Percentiles rank a stretch among this genome's conserved stretches.
Evolutionary conservation across 2,329 filamentous ascomycete genomes (phyloP).

Genomic region (Paecilomyces sp.): DNA sequence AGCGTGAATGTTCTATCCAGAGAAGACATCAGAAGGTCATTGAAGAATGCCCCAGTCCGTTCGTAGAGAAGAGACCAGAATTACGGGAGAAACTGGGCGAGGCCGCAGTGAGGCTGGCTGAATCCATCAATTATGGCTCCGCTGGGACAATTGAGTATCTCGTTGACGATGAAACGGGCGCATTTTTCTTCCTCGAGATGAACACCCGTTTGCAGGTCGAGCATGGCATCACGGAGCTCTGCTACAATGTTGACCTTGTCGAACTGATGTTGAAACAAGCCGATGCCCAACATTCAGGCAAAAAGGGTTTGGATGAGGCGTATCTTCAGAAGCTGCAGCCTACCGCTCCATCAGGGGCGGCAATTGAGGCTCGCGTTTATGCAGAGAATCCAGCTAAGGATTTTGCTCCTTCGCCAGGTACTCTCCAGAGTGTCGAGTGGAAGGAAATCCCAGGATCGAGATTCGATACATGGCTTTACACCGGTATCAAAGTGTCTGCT

Average conservation of each 20-base stretch:
- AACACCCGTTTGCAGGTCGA: constrained; percentile 54
- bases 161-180: constrained; percentile 71
- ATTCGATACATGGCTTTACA: constrained; percentile 58
- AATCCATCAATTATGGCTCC: constrained; percentile 62
- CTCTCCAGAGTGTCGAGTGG: constrained; percentile 52
- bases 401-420: constrained; percentile 54
- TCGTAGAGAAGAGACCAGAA: constrained; percentile 46
- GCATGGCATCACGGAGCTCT: constrained; percentile 52
- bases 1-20: constrained; percentile 84
- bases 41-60: constrained; percentile 79
- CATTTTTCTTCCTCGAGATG: constrained; percentile 65
- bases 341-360: constrained; percentile 36
- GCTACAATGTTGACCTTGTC: constrained; percentile 48
- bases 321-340: constrained; percentile 38
- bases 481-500: constrained; percentile 50
- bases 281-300: constrained; percentile 41
- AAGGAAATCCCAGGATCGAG: constrained; percentile 42
- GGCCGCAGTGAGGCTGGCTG: constrained; percentile 61
- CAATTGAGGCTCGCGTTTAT: constrained; percentile 50
- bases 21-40: constrained; percentile 84
- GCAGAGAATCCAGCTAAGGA: constrained; percentile 53
- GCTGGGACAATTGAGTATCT: constrained; percentile 89
- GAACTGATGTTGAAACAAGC: constrained; percentile 51
- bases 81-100: constrained; percentile 58
- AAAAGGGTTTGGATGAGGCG: constrained; percentile 36